Base-by-base conservation (phyloP, 805 yeast species). In the Ogataea sp. region DNA sequence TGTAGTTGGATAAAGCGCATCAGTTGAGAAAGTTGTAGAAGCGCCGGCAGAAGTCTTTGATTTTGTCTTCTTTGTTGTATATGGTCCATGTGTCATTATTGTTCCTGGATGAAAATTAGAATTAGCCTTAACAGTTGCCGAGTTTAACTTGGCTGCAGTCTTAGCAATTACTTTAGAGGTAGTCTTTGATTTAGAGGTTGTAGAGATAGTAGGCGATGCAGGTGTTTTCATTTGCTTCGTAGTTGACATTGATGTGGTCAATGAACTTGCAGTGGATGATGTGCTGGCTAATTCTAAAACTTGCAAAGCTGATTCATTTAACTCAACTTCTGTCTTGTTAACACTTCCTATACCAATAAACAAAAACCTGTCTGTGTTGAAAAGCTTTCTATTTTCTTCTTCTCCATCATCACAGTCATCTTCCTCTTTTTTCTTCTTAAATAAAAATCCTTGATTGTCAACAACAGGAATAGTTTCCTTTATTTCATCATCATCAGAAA, bases 291-390 rank as follows among this genome's bases (percentile, higher is more conserved):
- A n/a, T n/a, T n/a, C n/a, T n/a, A n/a, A n/a, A n/a, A n/a, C n/a
- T n/a, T n/a, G n/a, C n/a, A n/a, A n/a, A n/a, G n/a, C n/a, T n/a
- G n/a, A n/a, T n/a, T n/a, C n/a, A n/a, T n/a, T n/a, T n/a, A n/a
- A n/a, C n/a, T n/a, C 21, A 32, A 20, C 18, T 14, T 20, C 13
- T n/a, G 34, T 33, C 25, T 39, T 25, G 24, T 51, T 40, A 17
- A 43, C 41, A 28, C 53, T 47, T 29, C 52, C 59, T 43, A 56
- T 44, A 8, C 60, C 59, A 32, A 55, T 45, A 42, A 58, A 58
- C 5, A 50, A 36, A 26, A 55, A 50, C 35, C 46, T 45, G 43
- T 56, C 53, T 5, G 55, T 47, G 13, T 48, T 51, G 42, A 52
- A 48, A 8, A 50, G 39, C 34, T 49, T 43, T 32, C 34, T 39